Percentiles rank a stretch among this genome's conserved stretches.
Conservation (phyloP, 2,329 filamentous ascomycete genomes). For the Elsinoe perseae region DNA sequence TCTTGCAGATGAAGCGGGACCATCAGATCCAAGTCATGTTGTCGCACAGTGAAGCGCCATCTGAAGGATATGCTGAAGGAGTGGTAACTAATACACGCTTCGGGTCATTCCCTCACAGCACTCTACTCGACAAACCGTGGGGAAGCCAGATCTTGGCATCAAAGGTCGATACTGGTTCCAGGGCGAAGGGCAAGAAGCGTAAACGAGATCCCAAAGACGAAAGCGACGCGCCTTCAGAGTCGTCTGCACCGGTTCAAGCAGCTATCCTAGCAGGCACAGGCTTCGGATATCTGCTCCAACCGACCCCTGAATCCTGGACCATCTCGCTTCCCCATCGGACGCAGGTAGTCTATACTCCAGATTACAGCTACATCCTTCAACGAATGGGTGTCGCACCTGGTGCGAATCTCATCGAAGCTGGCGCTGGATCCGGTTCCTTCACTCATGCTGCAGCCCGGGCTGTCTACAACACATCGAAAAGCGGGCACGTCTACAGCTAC, state of each 20-base stretch:
- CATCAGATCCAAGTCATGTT: conserved; percentile 66
- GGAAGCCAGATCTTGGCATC: conserved; percentile 87
- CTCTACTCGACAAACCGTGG: conserved; percentile 66
- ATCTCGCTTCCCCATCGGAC: conserved; percentile 71
- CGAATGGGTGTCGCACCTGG: conserved; percentile 67
- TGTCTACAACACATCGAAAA: conserved; percentile 64
- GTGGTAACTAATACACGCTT: conserved; percentile 77
- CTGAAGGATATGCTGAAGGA: conserved; percentile 36
- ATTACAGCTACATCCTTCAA: conserved; percentile 78
- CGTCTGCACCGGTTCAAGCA: conserved; percentile 36
- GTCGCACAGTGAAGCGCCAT: conserved; percentile 33
- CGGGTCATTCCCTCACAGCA: conserved; percentile 58
- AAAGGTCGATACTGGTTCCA: conserved; percentile 82
- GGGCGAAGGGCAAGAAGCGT: conserved; percentile 54
- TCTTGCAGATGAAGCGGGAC: conserved; percentile 84
- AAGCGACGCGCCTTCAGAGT: conserved; percentile 24
- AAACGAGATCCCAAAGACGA: conserved; percentile 47
- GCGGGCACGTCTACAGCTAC: conserved; percentile 70
- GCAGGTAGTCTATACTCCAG: conserved; percentile 79
- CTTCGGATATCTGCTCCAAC: conserved; percentile 70
- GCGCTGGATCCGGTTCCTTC: conserved; percentile 75
- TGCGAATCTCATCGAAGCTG: conserved; percentile 67
- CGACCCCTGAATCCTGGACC: conserved; percentile 78
- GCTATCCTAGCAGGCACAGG: conserved; percentile 53
- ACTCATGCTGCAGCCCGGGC: conserved; percentile 71